Base-by-base conservation (phyloP, 345 rosid genomes). In the Jatropha curcas region DNA sequence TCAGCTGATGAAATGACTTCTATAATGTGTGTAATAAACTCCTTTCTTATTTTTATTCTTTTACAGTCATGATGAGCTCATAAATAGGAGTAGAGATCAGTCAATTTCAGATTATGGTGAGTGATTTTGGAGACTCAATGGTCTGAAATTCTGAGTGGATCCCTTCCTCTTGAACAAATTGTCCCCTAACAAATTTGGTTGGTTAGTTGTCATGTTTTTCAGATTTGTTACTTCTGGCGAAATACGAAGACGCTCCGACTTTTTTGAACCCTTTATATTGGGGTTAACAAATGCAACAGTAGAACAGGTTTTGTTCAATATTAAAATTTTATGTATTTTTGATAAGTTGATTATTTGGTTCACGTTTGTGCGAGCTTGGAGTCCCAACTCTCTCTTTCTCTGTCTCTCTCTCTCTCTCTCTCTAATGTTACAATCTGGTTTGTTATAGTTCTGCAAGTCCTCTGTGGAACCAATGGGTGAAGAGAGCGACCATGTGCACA, bases 401-500 rank as follows among this genome's bases (percentile, higher is more conserved):
- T n/a, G n/a, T n/a, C n/a, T n/a, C n/a, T 73, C 68, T 57, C 46
- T 17, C 14, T 27, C 60, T 33, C 27, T n/a, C 41, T 53, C 62
- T 52, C 57, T 73, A 50, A 39, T 68, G 10, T 55, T 58, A 12
- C 20, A 74, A 65, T 67, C 51, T 76, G 71, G 71, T 75, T 50
- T 80, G 74, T 53, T n/a, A 35, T 83, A 96, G 99, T 96, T 94
- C 75, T 93, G 99, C 98, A 96, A 93, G 86, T 84, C 98, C 28
- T 86, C 99, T 0, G 98, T 96, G 74, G 99, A 96, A 83, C 99
- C 99, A 9, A 96, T 96, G 99, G 98, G 99, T 59, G 99, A 96
- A 83, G 98, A 93, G 85, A 96, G 99, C 51, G 99, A 96, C 75
- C 99, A 91, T 79, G 89, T 96, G 65, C 98, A 96, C 88, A 96